Evolutionary conservation across 2,329 filamentous ascomycete species (phyloP), one percentile per base, ranked within the genome.

Genomic region (Pyricularia sp.): DNA sequence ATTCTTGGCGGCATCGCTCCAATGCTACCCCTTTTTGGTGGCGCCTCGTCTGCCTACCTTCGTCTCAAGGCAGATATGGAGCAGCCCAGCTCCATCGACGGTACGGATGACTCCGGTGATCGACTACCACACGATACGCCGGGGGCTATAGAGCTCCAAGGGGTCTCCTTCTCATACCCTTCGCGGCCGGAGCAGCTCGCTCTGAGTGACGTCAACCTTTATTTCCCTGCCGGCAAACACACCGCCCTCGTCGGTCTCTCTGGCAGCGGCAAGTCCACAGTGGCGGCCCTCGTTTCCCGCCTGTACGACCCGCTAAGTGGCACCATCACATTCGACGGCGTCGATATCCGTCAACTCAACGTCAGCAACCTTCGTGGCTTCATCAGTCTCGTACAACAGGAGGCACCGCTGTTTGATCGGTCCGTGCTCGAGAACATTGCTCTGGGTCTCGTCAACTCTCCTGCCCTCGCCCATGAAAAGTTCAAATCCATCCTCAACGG

Each of bases 1-100:
- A 83, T 90, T 42, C 80, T 90, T 28, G 86, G 88, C 33, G 83
- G 84, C 68, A 86, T 90, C 66, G 87, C 87, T 0, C 88, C 88
- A 0, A 83, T 90, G 66, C 77, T 91, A 17, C 86, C 88, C 17
- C 83, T 88, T 12, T 85, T 90, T 36, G 84, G 85, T 1, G 81
- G 83, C 36, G 87, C 88, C 0, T 82, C 86, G 2, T 81, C 85
- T 1, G 78, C 88, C 0, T 91, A 85, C 72, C 77, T 84, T 69
- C 86, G 88, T 66, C 77, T 92, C 6, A 81, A 81, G 17, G 79
- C 82, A 42, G 87, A 89, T 64, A 88, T 91, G 66, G 81, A 88
- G 17, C 80, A 81, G 4, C 78, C 79, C 14, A 79, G 81, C 4
- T 66, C 70, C 36, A 86, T 87, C 66, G 81, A 86, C 68, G 76